Evolutionary conservation across 192 early-diverging fungal genomes (phyloP).

Genomic region (Coemansia interrupta): DNA sequence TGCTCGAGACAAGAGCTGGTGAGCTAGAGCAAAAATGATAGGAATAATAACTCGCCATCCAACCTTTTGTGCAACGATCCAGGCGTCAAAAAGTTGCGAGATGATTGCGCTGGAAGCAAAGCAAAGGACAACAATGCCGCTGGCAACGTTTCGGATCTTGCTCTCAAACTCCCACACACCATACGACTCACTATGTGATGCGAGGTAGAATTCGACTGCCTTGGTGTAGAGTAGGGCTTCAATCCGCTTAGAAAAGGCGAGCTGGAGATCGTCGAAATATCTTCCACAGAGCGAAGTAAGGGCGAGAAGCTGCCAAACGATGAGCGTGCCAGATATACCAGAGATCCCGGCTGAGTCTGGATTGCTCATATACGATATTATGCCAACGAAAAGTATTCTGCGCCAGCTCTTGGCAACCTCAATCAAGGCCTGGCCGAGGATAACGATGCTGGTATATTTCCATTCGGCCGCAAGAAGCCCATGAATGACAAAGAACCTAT

Average conservation of each 20-base stretch:
- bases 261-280: not conserved
- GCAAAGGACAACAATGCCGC: not conserved
- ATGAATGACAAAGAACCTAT: constrained; percentile 6
- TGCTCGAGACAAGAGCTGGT: constrained; percentile 5
- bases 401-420: not conserved
- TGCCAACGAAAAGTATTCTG: constrained; percentile 10
- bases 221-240: constrained; percentile 8
- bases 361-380: constrained; percentile 5
- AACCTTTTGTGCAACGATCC: constrained; percentile 25
- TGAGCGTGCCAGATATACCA: not conserved
- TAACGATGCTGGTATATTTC: not conserved
- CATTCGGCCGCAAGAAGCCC: constrained; percentile 4
- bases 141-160: not conserved
- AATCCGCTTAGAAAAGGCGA: not conserved
- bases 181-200: not conserved
- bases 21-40: constrained; percentile 9
- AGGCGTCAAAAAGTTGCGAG: constrained; percentile 12
- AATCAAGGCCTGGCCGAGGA: constrained; percentile 3
- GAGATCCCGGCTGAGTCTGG: not conserved
- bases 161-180: not conserved
- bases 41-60: constrained; percentile 35
- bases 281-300: not conserved
- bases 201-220: not conserved
- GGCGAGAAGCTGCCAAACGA: constrained; percentile 14
- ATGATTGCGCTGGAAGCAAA: not conserved